These are phyloP conservation scores for Solanum stenotomum DNA, from an alignment of 257 asterid genomes.

Conservation along the genomic window DNA sequence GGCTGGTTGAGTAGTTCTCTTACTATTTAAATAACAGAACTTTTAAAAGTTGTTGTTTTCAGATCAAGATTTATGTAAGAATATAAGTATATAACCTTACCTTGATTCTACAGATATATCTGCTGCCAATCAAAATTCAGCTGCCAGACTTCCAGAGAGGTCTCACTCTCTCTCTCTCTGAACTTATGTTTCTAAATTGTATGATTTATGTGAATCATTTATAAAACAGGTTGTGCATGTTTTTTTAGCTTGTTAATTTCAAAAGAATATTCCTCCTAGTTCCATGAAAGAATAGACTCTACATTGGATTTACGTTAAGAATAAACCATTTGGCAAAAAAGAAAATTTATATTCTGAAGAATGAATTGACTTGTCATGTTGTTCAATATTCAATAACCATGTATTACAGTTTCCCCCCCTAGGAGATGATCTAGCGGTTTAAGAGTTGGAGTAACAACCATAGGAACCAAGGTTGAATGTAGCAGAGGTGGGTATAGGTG, in stretches of 20 bases:
- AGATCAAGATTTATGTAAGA: neutral
- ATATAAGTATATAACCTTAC: neutral
- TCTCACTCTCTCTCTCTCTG: conserved; percentile 12
- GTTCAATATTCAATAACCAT: neutral
- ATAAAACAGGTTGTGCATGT: neutral
- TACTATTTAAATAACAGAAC: neutral
- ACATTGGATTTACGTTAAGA: neutral
- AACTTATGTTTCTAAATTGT: neutral
- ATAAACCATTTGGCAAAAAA: neutral
- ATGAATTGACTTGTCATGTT: neutral
- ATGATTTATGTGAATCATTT: neutral
- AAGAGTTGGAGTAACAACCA: neutral
- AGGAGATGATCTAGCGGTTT: neutral
- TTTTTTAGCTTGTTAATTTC: neutral
- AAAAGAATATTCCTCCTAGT: neutral
- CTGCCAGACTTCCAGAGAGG: conserved; percentile 97
- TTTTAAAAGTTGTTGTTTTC: neutral
- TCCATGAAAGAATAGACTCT: neutral
- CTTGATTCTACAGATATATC: conserved; percentile 54
- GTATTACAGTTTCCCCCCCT: neutral
- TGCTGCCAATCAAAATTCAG: conserved; percentile 49
- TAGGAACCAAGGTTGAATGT: neutral
- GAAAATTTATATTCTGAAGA: neutral
- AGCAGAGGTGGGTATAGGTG: neutral
- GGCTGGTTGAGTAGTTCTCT: neutral